These are phyloP conservation scores for Tetratostichococcus sp. DNA, from an alignment of 139 green algal genomes.

Conservation along the genomic window DNA sequence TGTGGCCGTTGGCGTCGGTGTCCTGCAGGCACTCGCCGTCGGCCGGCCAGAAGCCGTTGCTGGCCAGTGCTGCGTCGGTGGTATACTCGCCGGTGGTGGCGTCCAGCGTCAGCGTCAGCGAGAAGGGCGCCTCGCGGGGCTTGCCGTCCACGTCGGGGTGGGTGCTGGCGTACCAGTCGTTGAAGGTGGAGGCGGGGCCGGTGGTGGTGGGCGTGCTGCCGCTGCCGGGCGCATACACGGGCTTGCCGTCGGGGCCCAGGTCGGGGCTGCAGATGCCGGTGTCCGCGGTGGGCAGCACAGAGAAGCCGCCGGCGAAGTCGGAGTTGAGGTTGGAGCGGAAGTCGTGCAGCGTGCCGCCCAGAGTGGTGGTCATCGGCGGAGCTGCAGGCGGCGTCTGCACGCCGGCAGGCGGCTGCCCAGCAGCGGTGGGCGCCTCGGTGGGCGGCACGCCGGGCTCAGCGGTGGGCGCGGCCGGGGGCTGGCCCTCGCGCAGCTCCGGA, in stretches of 20 bases:
- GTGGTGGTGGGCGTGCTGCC: neutral
- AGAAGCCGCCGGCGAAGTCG: neutral
- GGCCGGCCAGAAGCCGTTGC: neutral
- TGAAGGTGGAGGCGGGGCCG: neutral
- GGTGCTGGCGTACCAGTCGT: neutral
- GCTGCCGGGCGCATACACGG: neutral
- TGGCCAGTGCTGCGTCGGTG: neutral
- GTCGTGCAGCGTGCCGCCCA: neutral
- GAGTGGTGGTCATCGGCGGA: neutral
- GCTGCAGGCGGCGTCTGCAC: neutral
- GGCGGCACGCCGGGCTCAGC: no score
- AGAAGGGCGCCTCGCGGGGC: neutral
- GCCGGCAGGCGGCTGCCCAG: no score
- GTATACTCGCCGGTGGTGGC: neutral
- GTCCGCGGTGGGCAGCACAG: neutral
- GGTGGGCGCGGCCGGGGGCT: no score
- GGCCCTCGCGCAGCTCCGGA: no score
- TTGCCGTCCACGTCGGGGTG: neutral
- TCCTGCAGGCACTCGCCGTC: neutral
- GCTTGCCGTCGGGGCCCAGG: neutral
- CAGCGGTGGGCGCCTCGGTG: neutral
- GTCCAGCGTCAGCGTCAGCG: neutral
- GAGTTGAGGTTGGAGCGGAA: neutral
- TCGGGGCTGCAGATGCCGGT: neutral
- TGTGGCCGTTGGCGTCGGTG: neutral